Conservation (phyloP, 2,329 filamentous ascomycete species). For the Arthrinium phaeospermum region DNA sequence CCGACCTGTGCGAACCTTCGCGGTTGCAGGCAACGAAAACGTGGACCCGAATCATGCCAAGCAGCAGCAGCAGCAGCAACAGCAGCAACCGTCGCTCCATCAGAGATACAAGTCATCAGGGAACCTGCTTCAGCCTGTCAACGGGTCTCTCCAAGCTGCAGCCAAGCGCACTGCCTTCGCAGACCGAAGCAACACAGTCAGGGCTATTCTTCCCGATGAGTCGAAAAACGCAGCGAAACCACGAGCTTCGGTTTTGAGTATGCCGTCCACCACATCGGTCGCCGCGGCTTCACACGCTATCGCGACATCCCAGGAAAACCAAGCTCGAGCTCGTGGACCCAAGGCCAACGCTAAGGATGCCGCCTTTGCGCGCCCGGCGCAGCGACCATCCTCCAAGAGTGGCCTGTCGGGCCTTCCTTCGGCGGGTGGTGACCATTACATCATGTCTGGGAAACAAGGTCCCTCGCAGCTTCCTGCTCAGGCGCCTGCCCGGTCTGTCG, state of each 20-base stretch:
- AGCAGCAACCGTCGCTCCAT: conserved; percentile 66
- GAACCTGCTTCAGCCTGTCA: conserved; percentile 57
- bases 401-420: conserved; percentile 28
- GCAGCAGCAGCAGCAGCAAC: conserved; percentile 54
- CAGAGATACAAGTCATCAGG: conserved; percentile 83
- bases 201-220: conserved; percentile 31
- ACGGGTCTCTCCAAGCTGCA: conserved; percentile 64
- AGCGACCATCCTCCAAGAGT: conserved; percentile 36
- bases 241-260: conserved; percentile 31
- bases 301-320: conserved; percentile 53
- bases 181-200: conserved; percentile 75
- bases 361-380: conserved; percentile 45
- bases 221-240: conserved; percentile 39
- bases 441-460: conserved; percentile 13
- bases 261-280: conserved; percentile 31
- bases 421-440: conserved; percentile 27
- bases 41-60: conserved; percentile 46
- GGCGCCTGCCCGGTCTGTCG: background rate
- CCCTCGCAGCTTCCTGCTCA: conserved; percentile 20
- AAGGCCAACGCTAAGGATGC: conserved; percentile 41
- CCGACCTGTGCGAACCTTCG: conserved; percentile 64
- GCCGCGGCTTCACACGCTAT: conserved; percentile 24
- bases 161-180: conserved; percentile 81
- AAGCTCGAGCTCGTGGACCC: conserved; percentile 27
- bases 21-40: conserved; percentile 75